A percentile compares a stretch with the other conserved stretches of the same genome.
Evolutionary conservation across 1,284 basidiomycete species (phyloP).

Genomic region (Cystobasidium slooffiae): DNA sequence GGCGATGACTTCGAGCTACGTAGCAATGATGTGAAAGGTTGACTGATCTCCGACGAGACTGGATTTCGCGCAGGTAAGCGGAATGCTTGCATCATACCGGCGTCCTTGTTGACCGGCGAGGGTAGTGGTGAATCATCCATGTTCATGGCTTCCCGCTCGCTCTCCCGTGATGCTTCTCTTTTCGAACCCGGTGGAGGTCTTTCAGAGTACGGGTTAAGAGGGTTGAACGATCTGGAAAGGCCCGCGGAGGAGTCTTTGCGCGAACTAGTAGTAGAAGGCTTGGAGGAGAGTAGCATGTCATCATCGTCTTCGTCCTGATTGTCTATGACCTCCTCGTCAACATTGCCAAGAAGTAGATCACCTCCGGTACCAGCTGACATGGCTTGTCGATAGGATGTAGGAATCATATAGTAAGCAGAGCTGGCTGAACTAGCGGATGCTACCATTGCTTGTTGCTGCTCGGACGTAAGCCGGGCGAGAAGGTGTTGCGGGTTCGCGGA

Average conservation of each 20-base stretch:
- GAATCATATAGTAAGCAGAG: slow-evolving; percentile 32
- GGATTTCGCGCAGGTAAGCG: background rate
- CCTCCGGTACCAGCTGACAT: background rate
- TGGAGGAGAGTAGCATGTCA: background rate
- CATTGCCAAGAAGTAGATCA: slow-evolving; percentile 10
- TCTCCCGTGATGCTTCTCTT: background rate
- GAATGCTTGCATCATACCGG: slow-evolving; percentile 1
- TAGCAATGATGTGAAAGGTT: background rate
- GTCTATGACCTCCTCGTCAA: background rate
- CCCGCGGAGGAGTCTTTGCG: background rate
- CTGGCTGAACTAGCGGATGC: slow-evolving; percentile 35
- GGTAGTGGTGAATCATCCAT: slow-evolving; percentile 35
- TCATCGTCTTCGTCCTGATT: slow-evolving; percentile 1
- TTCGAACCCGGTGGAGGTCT: background rate
- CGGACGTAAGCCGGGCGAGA: slow-evolving; percentile 33
- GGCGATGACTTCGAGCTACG: slow-evolving; percentile 8
- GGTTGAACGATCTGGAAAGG: slow-evolving; percentile 26
- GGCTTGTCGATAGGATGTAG: slow-evolving; percentile 20
- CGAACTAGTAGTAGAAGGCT: no score
- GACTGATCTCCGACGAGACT: background rate
- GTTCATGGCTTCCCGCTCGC: slow-evolving; percentile 1
- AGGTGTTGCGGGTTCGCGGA: slow-evolving; percentile 32
- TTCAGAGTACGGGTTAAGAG: slow-evolving; percentile 36
- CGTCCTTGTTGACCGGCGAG: background rate
- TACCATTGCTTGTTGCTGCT: slow-evolving; percentile 39